Conservation (phyloP, 257 asterid species). For the Knoxia roxburghii region DNA sequence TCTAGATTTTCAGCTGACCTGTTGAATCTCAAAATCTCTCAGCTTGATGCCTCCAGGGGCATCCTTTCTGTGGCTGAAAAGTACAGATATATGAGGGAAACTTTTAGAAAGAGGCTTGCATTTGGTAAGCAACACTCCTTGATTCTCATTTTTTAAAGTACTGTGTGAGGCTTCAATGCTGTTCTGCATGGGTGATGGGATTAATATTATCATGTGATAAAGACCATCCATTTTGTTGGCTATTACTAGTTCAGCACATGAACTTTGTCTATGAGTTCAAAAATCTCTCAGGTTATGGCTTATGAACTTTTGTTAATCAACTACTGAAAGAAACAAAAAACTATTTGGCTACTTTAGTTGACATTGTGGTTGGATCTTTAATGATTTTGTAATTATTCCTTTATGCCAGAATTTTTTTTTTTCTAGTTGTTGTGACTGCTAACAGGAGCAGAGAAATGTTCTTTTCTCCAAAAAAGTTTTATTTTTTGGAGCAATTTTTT, state of each 20-base stretch:
- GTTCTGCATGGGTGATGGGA: background rate
- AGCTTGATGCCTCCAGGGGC: constrained; percentile 53
- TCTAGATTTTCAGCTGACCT: constrained; percentile 47
- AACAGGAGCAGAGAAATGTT: background rate
- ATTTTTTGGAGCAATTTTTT: background rate
- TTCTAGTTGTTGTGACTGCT: background rate
- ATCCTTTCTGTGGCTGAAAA: constrained; percentile 82
- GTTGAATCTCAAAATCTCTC: constrained; percentile 48
- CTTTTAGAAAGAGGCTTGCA: constrained; percentile 69
- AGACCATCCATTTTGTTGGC: background rate
- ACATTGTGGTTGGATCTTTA: background rate
- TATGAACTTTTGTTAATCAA: background rate
- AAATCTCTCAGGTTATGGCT: background rate
- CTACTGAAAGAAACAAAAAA: background rate
- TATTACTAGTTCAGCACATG: background rate
- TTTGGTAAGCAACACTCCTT: constrained; percentile 50
- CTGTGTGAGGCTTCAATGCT: background rate
- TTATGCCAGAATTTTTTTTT: background rate
- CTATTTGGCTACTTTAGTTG: background rate
- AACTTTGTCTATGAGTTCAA: background rate
- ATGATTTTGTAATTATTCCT: background rate
- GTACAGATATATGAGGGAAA: constrained; percentile 74
- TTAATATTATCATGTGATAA: background rate
- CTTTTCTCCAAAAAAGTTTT: background rate
- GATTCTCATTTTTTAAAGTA: constrained; percentile 11